Evolutionary conservation across 495 filamentous ascomycete genomes (phyloP), one percentile per base, ranked within the genome.

Genomic region (Parathielavia hyrcaniae): DNA sequence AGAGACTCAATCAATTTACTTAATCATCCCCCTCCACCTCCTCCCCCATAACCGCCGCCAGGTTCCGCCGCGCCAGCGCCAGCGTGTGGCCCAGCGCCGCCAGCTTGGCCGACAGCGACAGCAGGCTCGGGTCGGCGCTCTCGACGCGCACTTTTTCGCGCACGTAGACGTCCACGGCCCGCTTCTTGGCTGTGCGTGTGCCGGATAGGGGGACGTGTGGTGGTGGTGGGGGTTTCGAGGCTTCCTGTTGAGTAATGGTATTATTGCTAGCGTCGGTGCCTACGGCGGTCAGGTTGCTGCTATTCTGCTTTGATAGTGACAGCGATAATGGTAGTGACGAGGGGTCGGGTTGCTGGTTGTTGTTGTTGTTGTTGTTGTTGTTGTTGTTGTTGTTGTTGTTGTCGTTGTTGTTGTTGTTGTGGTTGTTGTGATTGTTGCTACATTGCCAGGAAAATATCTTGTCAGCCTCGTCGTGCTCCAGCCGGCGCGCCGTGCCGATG

Each of bases 61-160:
- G 69, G n/a, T 86, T 86, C 62, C 79, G 70, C 58, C 89, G 79
- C 66, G 84, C 85, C 55, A 85, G 73, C 53, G 70, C 76, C 11
- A 97, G 77, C 53, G 82, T 82, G 65, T 91, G 83, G 51, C 90
- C 86, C 55, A 97, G 69, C 20, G 89, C 89, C 30, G 79, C 85
- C 71, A 98, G 70, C 73, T 98, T 98, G 5, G 90, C 87, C 75
- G 88, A 86, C 16, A 91, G 77, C n/a, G 86, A 83, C 73, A 98
- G 81, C 60, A 98, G 62, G 67, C 84, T 89, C 34, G 93, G 95
- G 67, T 98, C 93, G 55, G 91, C 88, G 56, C 84, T 91, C 74
- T 96, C 93, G 7, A 97, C 89, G 32, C 83, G 80, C 11, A 98
- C 81, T 70, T 96, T 96, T 64, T 97, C 93, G 60, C 81, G 84